A percentile compares a stretch with the other conserved stretches of the same genome.
Evolutionary conservation across 495 filamentous ascomycete species (phyloP).

Genomic region (Daldinia concentrica): DNA sequence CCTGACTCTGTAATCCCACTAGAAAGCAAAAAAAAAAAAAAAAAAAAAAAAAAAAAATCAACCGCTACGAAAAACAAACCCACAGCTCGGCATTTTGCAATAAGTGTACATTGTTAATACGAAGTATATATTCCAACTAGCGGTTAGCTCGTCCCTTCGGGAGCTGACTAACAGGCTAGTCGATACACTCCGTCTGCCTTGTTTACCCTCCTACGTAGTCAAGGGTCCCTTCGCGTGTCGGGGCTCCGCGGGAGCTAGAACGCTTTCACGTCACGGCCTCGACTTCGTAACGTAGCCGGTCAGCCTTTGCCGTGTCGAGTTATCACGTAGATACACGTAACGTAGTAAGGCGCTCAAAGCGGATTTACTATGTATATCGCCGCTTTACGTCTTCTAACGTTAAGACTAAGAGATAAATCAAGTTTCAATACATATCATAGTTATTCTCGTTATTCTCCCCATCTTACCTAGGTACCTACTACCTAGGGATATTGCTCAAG

Average conservation of each 20-base stretch:
- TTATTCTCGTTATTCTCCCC: neutral
- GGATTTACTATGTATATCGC: neutral
- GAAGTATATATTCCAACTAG: slow-evolving; percentile 16
- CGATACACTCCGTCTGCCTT: slow-evolving; percentile 4
- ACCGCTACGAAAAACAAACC: slow-evolving; percentile 7
- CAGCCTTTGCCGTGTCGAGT: neutral
- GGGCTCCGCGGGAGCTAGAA: slow-evolving; percentile 26
- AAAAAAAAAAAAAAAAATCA: neutral
- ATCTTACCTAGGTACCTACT: neutral
- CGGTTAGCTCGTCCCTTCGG: slow-evolving; percentile 19
- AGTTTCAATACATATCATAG: neutral
- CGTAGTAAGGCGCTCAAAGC: neutral
- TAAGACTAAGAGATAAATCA: neutral
- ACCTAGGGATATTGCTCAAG: neutral
- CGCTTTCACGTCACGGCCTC: slow-evolving; percentile 14
- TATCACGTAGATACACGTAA: neutral
- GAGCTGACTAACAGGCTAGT: slow-evolving; percentile 33
- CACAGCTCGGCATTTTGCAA: neutral
- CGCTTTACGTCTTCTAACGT: no score
- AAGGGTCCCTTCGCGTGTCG: slow-evolving; percentile 2
- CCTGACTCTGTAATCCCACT: slow-evolving; percentile 4
- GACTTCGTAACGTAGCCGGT: slow-evolving; percentile 12
- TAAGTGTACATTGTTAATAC: slow-evolving; percentile 13
- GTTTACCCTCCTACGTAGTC: slow-evolving; percentile 14
- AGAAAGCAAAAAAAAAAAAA: neutral